Evolutionary conservation across 1,284 basidiomycete genomes (phyloP).

Genomic region (Ceratobasidium sp.): DNA sequence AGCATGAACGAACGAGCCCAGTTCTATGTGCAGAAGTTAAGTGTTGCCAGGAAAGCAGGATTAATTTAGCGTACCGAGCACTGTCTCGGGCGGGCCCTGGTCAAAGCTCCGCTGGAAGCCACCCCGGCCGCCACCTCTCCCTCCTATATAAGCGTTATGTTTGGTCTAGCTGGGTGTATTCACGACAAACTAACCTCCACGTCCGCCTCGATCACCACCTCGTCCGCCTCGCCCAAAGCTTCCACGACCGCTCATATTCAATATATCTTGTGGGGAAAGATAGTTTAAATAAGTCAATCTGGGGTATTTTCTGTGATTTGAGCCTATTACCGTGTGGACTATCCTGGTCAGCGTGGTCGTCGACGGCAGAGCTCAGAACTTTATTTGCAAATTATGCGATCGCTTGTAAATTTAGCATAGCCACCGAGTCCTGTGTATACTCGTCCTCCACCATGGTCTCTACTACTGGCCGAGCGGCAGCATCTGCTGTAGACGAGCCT

Average conservation of each 20-base stretch:
- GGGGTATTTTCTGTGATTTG: too few species aligned
- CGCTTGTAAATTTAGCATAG: conserved; percentile 39
- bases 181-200: conserved; percentile 13
- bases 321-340: too few species aligned
- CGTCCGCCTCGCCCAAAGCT: conserved; percentile 49
- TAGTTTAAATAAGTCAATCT: too few species aligned
- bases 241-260: conserved; percentile 59
- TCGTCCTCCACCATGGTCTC: conserved; percentile 18
- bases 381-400: conserved; percentile 26
- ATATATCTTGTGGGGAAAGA: too few species aligned
- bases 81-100: conserved; percentile 82
- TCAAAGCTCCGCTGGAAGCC: conserved; percentile 73
- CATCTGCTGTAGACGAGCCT: not conserved
- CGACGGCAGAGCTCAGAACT: not conserved
- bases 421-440: not conserved
- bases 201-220: conserved; percentile 40
- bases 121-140: conserved; percentile 55
- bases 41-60: not conserved
- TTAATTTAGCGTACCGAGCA: conserved; percentile 66
- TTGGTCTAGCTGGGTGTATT: not conserved
- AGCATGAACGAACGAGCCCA: conserved; percentile 90
- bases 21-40: conserved; percentile 59
- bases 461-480: not conserved
- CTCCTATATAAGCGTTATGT: conserved; percentile 12
- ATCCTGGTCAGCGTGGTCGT: not conserved